A percentile compares a stretch with the other conserved stretches of the same genome.
Conservation (phyloP, 2,329 filamentous ascomycete species). For the Colletotrichum eremochloae region DNA sequence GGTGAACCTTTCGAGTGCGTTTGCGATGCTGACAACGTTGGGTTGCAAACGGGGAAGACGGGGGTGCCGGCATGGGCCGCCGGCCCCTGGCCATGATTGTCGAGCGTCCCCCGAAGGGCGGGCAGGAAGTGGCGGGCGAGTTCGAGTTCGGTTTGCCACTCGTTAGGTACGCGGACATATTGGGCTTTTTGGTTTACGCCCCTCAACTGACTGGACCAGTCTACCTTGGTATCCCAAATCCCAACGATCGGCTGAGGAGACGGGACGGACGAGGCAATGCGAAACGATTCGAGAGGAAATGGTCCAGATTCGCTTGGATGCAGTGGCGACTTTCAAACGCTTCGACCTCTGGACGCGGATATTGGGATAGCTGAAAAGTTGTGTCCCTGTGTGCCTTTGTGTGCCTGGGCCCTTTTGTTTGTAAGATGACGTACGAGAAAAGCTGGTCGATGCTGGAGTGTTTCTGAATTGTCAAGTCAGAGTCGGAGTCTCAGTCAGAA, state of each 20-base stretch:
- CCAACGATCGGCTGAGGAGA: neutral
- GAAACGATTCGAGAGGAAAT: neutral
- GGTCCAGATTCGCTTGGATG: neutral
- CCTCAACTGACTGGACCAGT: neutral
- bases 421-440: slow-evolving; percentile 13
- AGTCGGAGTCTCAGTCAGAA: slow-evolving; percentile 6
- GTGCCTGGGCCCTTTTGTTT: neutral
- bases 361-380: neutral
- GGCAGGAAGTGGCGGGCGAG: neutral
- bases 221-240: neutral
- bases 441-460: neutral
- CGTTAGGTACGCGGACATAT: slow-evolving; percentile 11
- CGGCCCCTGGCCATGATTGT: slow-evolving; percentile 6
- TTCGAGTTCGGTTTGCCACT: slow-evolving; percentile 18
- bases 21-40: slow-evolving; percentile 2
- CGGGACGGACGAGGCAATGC: neutral
- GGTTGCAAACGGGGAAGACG: slow-evolving; percentile 7
- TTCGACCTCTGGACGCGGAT: neutral
- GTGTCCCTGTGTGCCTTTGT: neutral
- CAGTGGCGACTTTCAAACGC: slow-evolving; percentile 4
- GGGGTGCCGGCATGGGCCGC: slow-evolving; percentile 5
- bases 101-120: neutral
- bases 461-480: neutral
- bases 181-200: slow-evolving; percentile 1
- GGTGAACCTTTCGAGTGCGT: neutral